A percentile compares a stretch with the other conserved stretches of the same genome.
phyloP scores from a whole-genome alignment of 2,329 filamentous ascomycete genomes.

The Xylariaceae sp. region DNA sequence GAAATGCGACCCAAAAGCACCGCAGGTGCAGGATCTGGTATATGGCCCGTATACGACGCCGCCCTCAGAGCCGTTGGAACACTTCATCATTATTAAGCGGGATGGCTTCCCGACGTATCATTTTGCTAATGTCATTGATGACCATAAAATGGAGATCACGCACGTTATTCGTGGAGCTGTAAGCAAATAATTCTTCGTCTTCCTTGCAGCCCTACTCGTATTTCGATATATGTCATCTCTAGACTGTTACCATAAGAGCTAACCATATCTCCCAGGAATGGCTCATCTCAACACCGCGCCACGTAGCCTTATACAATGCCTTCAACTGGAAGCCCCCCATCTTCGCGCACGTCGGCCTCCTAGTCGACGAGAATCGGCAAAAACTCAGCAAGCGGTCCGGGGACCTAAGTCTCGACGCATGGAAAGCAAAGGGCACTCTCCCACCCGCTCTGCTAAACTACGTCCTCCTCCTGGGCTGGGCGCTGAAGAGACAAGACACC shows the following conservation, averaged over 20 bases:
- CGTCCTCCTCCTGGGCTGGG: slow-evolving; percentile 81
- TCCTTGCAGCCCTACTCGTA: neutral
- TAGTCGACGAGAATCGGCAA: slow-evolving; percentile 63
- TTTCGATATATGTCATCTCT: too few relatives aligned
- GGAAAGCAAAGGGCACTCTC: slow-evolving; percentile 43
- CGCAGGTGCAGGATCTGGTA: slow-evolving; percentile 70
- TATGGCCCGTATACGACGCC: slow-evolving; percentile 64
- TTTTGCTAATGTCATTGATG: slow-evolving; percentile 94
- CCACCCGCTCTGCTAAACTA: slow-evolving; percentile 67
- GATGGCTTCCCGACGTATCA: slow-evolving; percentile 96
- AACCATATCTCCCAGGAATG: slow-evolving; percentile 64
- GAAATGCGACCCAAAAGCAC: slow-evolving; percentile 58
- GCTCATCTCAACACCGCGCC: slow-evolving; percentile 86
- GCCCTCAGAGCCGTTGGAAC: slow-evolving; percentile 61
- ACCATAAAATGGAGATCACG: slow-evolving; percentile 91
- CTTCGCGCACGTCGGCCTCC: slow-evolving; percentile 78
- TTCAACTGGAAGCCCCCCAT: slow-evolving; percentile 69
- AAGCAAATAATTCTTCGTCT: too few relatives aligned
- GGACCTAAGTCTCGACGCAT: slow-evolving; percentile 48
- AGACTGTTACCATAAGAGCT: slow-evolving; percentile 1
- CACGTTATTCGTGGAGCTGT: slow-evolving; percentile 88
- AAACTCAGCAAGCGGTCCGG: slow-evolving; percentile 84
- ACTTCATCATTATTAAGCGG: slow-evolving; percentile 85
- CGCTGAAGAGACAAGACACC: slow-evolving; percentile 41
- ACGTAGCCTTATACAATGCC: slow-evolving; percentile 67